These are phyloP conservation scores for Fusarium sp. DNA, from an alignment of 2,329 filamentous ascomycete genomes.

Conservation along the genomic window DNA sequence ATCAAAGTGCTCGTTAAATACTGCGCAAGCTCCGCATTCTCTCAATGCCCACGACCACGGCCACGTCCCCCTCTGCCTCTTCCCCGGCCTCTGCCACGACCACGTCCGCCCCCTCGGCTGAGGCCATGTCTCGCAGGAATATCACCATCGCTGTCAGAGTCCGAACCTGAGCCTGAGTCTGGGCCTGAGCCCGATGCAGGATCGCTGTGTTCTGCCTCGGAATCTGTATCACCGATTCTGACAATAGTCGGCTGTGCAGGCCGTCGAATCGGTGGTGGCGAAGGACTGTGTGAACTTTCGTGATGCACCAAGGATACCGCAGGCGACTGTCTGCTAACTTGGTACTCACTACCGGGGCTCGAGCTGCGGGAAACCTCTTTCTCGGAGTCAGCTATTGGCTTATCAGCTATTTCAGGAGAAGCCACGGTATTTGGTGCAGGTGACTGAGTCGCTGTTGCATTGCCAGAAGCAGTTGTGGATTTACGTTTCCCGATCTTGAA, in stretches of 20 bases:
- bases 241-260: slow-evolving; percentile 40
- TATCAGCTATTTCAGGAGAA: background rate
- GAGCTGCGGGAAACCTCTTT: background rate
- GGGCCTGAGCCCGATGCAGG: slow-evolving; percentile 21
- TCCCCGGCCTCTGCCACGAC: slow-evolving; percentile 35
- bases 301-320: slow-evolving; percentile 12
- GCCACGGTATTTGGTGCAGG: background rate
- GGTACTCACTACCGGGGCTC: slow-evolving; percentile 4
- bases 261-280: slow-evolving; percentile 17
- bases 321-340: slow-evolving; percentile 1
- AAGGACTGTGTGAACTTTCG: slow-evolving; percentile 33
- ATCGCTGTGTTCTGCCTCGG: slow-evolving; percentile 32
- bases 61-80: slow-evolving; percentile 28
- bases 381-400: background rate
- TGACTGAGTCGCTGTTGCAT: slow-evolving; percentile 14
- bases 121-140: slow-evolving; percentile 43
- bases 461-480: slow-evolving; percentile 14
- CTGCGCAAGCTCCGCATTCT: background rate
- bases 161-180: background rate
- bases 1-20: slow-evolving; percentile 16
- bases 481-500: slow-evolving; percentile 63
- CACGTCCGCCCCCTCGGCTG: slow-evolving; percentile 43
- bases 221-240: slow-evolving; percentile 45
- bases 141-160: slow-evolving; percentile 40
- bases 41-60: slow-evolving; percentile 27